These are phyloP conservation scores for Clitopilus passeckerianus DNA, from an alignment of 768 basidiomycete genomes.

Conservation along the genomic window DNA sequence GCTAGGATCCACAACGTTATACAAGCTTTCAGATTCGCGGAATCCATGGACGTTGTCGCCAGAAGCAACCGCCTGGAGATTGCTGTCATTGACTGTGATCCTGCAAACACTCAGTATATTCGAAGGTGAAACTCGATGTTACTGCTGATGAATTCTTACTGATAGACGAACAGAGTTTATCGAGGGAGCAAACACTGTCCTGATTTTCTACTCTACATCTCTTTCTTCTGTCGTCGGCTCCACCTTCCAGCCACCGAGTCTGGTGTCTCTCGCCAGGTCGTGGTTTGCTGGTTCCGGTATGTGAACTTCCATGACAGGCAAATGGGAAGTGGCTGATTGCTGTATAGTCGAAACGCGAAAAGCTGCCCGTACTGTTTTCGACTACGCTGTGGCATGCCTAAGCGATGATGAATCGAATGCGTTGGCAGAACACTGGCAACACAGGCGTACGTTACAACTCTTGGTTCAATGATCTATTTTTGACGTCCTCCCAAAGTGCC, in stretches of 20 bases:
- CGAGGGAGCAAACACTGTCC: constrained; percentile 65
- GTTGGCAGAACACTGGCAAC: constrained; percentile 25
- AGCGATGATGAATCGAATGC: constrained; percentile 60
- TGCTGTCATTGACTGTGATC: constrained; percentile 60
- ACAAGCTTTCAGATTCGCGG: constrained; percentile 25
- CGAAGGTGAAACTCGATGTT: constrained; percentile 41
- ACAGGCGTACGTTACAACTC: constrained; percentile 40
- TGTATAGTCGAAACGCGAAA: constrained; percentile 65
- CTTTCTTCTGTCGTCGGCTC: constrained; percentile 58
- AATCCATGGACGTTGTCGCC: constrained; percentile 74
- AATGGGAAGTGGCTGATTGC: background rate
- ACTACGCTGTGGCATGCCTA: constrained; percentile 63
- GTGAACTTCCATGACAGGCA: background rate
- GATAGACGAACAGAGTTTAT: constrained; percentile 47
- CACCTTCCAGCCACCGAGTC: constrained; percentile 59
- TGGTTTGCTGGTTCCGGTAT: constrained; percentile 78
- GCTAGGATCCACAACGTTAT: constrained; percentile 36
- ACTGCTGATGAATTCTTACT: background rate
- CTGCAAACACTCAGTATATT: constrained; percentile 71
- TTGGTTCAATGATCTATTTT: background rate
- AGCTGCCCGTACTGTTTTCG: constrained; percentile 75
- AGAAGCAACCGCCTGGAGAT: constrained; percentile 62
- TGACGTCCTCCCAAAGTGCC: constrained; percentile 40
- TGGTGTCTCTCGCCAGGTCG: constrained; percentile 64
- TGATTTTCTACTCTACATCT: constrained; percentile 76